A percentile compares a stretch with the other conserved stretches of the same genome.
Conservation (phyloP, 495 filamentous ascomycete genomes). For the Podospora bellae-mahoneyi region DNA sequence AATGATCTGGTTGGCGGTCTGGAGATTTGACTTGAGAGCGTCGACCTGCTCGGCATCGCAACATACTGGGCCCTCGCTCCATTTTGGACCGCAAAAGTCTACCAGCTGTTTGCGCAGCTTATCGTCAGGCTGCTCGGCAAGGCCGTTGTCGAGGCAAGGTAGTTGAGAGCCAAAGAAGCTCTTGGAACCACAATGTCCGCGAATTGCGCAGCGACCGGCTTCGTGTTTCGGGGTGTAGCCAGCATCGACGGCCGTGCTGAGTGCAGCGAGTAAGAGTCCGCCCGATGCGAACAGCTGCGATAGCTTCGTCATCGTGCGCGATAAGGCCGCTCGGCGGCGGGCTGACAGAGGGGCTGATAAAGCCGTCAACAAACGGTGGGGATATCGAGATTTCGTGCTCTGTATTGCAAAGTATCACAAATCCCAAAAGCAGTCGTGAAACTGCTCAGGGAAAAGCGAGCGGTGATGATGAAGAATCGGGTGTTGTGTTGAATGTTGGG, state of each 20-base stretch:
- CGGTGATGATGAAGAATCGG: conserved; percentile 2
- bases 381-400: not conserved
- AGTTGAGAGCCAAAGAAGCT: conserved; percentile 81
- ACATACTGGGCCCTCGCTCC: conserved; percentile 78
- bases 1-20: conserved; percentile 84
- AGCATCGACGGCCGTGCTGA: conserved; percentile 28
- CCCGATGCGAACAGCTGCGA: conserved; percentile 35
- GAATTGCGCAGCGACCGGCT: conserved; percentile 83
- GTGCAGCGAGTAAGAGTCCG: conserved; percentile 37
- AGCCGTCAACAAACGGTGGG: not conserved
- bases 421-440: not conserved
- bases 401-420: not conserved
- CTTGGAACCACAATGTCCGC: conserved; percentile 86
- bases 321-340: conserved; percentile 33
- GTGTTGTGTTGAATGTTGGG: conserved; percentile 11
- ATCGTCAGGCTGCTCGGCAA: conserved; percentile 68
- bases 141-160: conserved; percentile 89
- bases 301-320: conserved; percentile 30
- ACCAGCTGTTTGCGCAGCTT: conserved; percentile 70
- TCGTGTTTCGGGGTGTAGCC: conserved; percentile 67
- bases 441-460: not conserved
- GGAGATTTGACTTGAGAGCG: conserved; percentile 71
- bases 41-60: conserved; percentile 82
- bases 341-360: not conserved
- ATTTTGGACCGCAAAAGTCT: conserved; percentile 80